These are phyloP conservation scores for Xylaria flabelliformis DNA, from an alignment of 495 filamentous ascomycete species.

Conservation along the genomic window DNA sequence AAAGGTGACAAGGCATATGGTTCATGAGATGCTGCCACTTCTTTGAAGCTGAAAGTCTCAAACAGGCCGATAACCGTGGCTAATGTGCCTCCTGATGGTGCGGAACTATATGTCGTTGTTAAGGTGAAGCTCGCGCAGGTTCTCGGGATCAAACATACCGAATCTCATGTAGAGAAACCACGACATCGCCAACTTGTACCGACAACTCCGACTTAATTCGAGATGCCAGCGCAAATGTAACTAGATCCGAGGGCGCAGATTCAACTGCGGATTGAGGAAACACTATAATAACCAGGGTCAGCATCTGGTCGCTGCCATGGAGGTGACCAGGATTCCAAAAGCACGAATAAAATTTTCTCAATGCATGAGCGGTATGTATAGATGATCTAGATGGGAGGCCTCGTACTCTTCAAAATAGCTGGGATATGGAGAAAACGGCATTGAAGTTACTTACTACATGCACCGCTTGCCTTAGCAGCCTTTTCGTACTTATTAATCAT, in stretches of 20 bases:
- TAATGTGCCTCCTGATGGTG: constrained; percentile 78
- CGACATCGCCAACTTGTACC: constrained; percentile 63
- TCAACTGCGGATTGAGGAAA: constrained; percentile 88
- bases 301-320: neutral
- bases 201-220: constrained; percentile 65
- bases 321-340: neutral
- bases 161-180: constrained; percentile 66
- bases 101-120: constrained; percentile 42
- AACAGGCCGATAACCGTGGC: constrained; percentile 67
- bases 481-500: constrained; percentile 85
- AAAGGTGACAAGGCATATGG: constrained; percentile 75
- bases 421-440: neutral
- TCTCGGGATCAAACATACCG: constrained; percentile 50
- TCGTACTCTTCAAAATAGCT: neutral
- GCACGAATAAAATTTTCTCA: too few species aligned
- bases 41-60: constrained; percentile 63
- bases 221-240: constrained; percentile 72
- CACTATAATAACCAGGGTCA: constrained; percentile 41
- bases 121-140: neutral
- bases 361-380: neutral
- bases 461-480: constrained; percentile 73
- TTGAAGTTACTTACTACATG: constrained; percentile 57
- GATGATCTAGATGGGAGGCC: too few species aligned
- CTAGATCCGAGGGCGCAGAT: constrained; percentile 81
- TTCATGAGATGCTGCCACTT: constrained; percentile 60